A percentile compares a stretch with the other conserved stretches of the same genome.
Conservation (phyloP, 2,329 filamentous ascomycete species). For the Calonectria ilicicola region DNA sequence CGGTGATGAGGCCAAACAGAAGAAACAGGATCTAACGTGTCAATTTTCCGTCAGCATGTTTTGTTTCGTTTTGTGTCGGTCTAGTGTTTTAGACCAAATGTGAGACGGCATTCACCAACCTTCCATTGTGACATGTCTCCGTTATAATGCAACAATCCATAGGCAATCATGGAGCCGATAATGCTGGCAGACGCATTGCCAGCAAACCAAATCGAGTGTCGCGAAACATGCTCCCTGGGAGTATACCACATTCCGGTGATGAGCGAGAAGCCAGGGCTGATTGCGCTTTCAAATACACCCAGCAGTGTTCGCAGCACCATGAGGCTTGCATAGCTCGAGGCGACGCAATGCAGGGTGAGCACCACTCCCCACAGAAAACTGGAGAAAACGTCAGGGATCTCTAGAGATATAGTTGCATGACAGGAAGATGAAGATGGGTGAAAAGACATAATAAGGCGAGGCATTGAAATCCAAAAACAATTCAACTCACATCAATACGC, state of each 20-base stretch:
- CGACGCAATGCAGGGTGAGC: constrained; percentile 48
- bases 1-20: constrained; percentile 29
- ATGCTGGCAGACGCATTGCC: constrained; percentile 43
- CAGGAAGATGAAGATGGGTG: neutral
- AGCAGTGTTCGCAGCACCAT: constrained; percentile 41
- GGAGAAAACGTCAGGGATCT: neutral
- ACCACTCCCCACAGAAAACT: constrained; percentile 48
- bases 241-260: constrained; percentile 47
- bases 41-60: neutral
- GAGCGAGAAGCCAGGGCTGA: constrained; percentile 41
- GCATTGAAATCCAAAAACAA: neutral
- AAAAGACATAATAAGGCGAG: neutral
- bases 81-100: too few relatives aligned
- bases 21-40: constrained; percentile 21
- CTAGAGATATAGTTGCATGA: neutral
- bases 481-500: constrained; percentile 26
- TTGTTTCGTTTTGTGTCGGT: too few relatives aligned
- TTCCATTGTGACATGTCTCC: constrained; percentile 22
- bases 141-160: constrained; percentile 21
- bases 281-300: constrained; percentile 41
- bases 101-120: neutral
- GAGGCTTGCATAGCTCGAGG: constrained; percentile 46
- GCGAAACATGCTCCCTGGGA: constrained; percentile 41
- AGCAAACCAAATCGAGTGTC: constrained; percentile 46
- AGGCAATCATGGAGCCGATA: constrained; percentile 42